A percentile compares a stretch with the other conserved stretches of the same genome.
Evolutionary conservation across 2,329 filamentous ascomycete species (phyloP).

Genomic region (Cryphonectria nitschkei): DNA sequence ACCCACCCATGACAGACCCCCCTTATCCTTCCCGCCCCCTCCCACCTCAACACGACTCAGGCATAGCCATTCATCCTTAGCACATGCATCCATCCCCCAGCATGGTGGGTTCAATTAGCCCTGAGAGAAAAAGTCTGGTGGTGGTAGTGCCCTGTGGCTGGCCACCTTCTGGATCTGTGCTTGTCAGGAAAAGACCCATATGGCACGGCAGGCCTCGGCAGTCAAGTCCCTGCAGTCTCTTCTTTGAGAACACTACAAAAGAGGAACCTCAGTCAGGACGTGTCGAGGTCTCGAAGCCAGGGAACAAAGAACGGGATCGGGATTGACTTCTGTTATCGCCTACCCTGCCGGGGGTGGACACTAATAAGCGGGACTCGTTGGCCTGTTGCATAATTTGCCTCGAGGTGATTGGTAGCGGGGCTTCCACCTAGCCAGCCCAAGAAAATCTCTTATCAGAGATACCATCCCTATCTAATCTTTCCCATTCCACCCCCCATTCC

Average conservation of each 20-base stretch:
- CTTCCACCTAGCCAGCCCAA: not conserved
- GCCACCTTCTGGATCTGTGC: not conserved
- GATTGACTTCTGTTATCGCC: conserved; percentile 9
- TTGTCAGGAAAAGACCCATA: not conserved
- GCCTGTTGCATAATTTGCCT: conserved; percentile 2
- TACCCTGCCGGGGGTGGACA: conserved; percentile 9
- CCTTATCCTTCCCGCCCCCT: not conserved
- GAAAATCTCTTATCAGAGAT: conserved; percentile 19
- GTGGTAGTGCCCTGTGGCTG: not conserved
- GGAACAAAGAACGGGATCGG: not conserved
- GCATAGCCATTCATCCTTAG: not conserved
- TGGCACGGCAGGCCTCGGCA: not conserved
- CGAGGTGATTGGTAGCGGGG: not conserved
- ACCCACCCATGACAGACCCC: not conserved
- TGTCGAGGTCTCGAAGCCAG: not conserved
- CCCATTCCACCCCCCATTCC: conserved; percentile 10
- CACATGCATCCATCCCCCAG: not conserved
- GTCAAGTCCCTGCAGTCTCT: not conserved
- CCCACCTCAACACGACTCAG: not conserved
- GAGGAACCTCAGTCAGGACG: not conserved
- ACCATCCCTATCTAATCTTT: conserved; percentile 22
- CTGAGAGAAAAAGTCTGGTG: not conserved
- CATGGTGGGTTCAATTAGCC: not conserved
- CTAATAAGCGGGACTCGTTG: conserved; percentile 1
- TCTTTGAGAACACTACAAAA: too few species aligned